Evolutionary conservation across 805 yeast species (phyloP), one percentile per base, ranked within the genome.

Genomic region (Candida incommunis): DNA sequence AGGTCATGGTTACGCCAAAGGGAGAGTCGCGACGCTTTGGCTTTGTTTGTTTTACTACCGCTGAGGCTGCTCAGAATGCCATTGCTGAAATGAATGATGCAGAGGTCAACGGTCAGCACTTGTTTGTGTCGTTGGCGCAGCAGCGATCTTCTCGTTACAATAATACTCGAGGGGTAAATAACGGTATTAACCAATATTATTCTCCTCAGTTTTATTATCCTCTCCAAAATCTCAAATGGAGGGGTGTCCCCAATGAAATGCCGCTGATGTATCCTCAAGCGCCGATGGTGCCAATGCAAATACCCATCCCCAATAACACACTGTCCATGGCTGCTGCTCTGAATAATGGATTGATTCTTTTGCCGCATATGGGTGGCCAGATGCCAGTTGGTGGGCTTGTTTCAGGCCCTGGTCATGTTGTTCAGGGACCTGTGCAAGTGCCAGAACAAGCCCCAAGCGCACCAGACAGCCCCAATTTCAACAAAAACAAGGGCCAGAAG

Each of bases 171-270:
- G 18, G 18, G 18, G 7, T 13, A 13, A 94, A 85, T 70, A 72
- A 85, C 62, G 85, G 82, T 63, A 94, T 13, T 13, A 31, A 31
- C 20, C 11, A 11, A 18, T 31, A 25, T 18, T 37, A 35, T 23
- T 22, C 25, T 15, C 42, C 41, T 11, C 42, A 34, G 21, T 43
- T 40, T 23, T 37, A 43, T 24, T 43, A 43, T 37, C 45, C 45
- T 5, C 37, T 31, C 7, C 37, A 31, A 31, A 31, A 31, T 31
- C 37, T 31, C 20, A 31, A 85, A 69, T 94, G 86, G 68, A 82
- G 84, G 61, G 92, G 83, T 68, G 94, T 94, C 52, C 80, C 94
- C 72, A 82, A 82, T 75, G 94, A 85, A 69, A 77, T 83, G 81
- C 83, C 94, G 76, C 75, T 83, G 76, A 95, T 84, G 71, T 90